Percentiles rank a stretch among this genome's conserved stretches.
Evolutionary conservation across 2,329 filamentous ascomycete genomes (phyloP).

Genomic region (Basipetospora sp.): DNA sequence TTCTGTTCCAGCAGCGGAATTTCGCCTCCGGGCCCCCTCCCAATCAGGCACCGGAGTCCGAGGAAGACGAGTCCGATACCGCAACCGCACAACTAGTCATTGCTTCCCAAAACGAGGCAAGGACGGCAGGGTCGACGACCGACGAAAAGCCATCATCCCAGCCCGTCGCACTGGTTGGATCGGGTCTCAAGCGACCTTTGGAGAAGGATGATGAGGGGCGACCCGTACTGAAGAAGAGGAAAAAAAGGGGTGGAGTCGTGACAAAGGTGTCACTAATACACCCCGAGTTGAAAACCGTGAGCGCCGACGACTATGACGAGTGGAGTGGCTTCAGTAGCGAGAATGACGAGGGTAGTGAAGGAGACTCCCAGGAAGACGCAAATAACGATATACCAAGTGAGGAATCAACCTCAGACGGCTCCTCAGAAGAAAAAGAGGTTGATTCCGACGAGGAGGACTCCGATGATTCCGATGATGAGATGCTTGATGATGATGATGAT

Average conservation of each 20-base stretch:
- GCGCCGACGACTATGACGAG: constrained; percentile 31
- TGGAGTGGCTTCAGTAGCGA: constrained; percentile 50
- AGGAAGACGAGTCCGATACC: neutral
- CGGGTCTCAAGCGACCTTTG: constrained; percentile 74
- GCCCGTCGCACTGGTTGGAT: constrained; percentile 35
- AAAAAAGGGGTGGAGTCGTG: constrained; percentile 51
- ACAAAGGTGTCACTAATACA: constrained; percentile 33
- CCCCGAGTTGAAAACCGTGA: constrained; percentile 25
- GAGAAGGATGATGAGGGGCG: constrained; percentile 65
- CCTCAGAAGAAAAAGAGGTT: constrained; percentile 10
- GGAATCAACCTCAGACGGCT: constrained; percentile 8
- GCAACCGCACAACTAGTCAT: too few species aligned
- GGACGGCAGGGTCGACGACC: neutral
- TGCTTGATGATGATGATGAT: constrained; percentile 19
- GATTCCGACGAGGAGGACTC: constrained; percentile 21
- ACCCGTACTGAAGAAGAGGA: constrained; percentile 70
- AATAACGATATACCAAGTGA: constrained; percentile 6
- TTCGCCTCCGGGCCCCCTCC: constrained; percentile 6
- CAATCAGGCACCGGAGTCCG: constrained; percentile 7
- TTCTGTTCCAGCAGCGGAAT: constrained; percentile 34
- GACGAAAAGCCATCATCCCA: constrained; percentile 2
- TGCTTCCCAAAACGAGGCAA: too few species aligned
- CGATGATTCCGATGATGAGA: constrained; percentile 19
- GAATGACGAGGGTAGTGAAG: constrained; percentile 20
- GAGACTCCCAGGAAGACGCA: constrained; percentile 7